These are phyloP conservation scores for Penicillium aurantiogriseum DNA, from an alignment of 2,329 filamentous ascomycete species.

Conservation along the genomic window DNA sequence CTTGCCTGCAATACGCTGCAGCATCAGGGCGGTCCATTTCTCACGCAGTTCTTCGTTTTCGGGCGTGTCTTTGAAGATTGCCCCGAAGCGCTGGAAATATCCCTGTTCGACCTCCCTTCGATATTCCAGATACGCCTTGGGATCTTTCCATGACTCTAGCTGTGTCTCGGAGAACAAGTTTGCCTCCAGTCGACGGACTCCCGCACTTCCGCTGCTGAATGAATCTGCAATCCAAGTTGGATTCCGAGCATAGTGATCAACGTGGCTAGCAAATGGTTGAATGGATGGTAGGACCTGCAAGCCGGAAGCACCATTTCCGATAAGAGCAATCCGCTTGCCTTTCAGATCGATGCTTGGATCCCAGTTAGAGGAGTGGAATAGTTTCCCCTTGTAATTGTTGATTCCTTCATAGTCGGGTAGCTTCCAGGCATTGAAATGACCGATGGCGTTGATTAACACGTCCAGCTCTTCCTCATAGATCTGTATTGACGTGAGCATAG, in stretches of 20 bases:
- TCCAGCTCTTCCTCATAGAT: conserved; percentile 53
- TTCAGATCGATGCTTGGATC: conserved; percentile 52
- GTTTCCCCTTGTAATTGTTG: conserved; percentile 52
- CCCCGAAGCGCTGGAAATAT: conserved; percentile 60
- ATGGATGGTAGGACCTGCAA: conserved; percentile 52
- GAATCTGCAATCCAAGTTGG: conserved; percentile 67
- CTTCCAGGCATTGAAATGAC: conserved; percentile 65
- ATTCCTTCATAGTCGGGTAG: conserved; percentile 62
- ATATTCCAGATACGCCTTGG: conserved; percentile 59
- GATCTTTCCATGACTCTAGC: conserved; percentile 58
- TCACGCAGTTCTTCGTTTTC: conserved; percentile 51
- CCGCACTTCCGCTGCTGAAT: conserved; percentile 53
- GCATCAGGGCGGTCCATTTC: conserved; percentile 55
- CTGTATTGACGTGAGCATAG: conserved; percentile 36
- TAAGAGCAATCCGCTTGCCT: conserved; percentile 53
- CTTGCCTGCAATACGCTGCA: conserved; percentile 52
- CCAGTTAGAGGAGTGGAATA: conserved; percentile 64
- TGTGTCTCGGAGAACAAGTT: conserved; percentile 57
- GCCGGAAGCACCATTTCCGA: conserved; percentile 63
- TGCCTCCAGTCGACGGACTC: conserved; percentile 53
- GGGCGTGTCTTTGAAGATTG: conserved; percentile 55
- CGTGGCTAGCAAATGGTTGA: conserved; percentile 41
- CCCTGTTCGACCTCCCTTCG: conserved; percentile 58
- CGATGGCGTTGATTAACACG: conserved; percentile 62
- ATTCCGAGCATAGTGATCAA: conserved; percentile 66